These are phyloP conservation scores for Pythium rishiriense DNA, from an alignment of 352 stramenopile genomes.

Conservation along the genomic window DNA sequence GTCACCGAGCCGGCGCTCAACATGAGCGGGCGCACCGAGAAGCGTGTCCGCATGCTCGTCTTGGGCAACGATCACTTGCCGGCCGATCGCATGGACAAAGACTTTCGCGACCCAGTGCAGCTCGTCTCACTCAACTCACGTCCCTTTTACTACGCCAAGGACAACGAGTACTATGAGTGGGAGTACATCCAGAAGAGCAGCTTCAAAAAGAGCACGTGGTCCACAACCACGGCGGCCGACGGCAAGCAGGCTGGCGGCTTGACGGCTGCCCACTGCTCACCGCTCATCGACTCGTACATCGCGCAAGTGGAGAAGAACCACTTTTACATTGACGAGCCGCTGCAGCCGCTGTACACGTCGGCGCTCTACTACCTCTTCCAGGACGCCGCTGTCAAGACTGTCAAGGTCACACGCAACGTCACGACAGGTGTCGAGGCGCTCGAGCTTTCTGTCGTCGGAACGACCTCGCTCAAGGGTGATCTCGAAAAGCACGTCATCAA, in stretches of 20 bases:
- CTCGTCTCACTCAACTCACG: slow-evolving; percentile 28
- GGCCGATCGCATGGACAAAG: background rate
- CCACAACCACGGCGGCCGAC: background rate
- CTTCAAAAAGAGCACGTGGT: slow-evolving; percentile 8
- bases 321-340: slow-evolving; percentile 18
- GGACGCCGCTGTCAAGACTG: slow-evolving; percentile 21
- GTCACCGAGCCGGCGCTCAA: slow-evolving; percentile 1
- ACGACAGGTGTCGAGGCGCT: slow-evolving; percentile 6
- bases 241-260: background rate
- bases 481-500: slow-evolving; percentile 18
- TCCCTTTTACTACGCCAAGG: slow-evolving; percentile 22
- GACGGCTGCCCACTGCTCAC: slow-evolving; percentile 6
- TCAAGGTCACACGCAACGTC: slow-evolving; percentile 17
- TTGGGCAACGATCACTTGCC: slow-evolving; percentile 11
- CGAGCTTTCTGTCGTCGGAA: slow-evolving; percentile 15
- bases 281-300: slow-evolving; percentile 26
- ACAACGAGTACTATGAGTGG: slow-evolving; percentile 28
- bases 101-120: slow-evolving; percentile 24
- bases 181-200: slow-evolving; percentile 29
- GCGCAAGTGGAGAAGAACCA: slow-evolving; percentile 18
- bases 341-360: slow-evolving; percentile 25
- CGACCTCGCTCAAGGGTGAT: slow-evolving; percentile 25
- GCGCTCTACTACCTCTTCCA: slow-evolving; percentile 28
- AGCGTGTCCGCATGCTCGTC: slow-evolving; percentile 11
- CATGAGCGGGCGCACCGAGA: background rate